Percentiles rank a stretch among this genome's conserved stretches.
These are phyloP conservation scores for Arthrobotrys iridis DNA, from an alignment of 2,329 filamentous ascomycete genomes.

Conservation along the genomic window DNA sequence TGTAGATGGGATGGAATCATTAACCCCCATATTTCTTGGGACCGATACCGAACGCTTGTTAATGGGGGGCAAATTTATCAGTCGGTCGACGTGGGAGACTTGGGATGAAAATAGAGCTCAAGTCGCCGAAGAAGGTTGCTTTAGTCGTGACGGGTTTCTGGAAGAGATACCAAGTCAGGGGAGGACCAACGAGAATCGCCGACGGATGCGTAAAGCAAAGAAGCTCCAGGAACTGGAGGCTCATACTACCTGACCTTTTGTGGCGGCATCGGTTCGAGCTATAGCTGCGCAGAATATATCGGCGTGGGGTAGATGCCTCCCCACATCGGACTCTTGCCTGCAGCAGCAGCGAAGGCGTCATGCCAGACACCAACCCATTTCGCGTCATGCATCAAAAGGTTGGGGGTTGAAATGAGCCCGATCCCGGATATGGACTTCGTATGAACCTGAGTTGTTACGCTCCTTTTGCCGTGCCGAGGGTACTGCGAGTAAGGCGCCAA, in stretches of 20 bases:
- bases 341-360: constrained; percentile 12
- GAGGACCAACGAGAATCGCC: constrained; percentile 38
- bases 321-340: constrained; percentile 28
- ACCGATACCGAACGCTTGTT: constrained; percentile 24
- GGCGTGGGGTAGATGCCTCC: constrained; percentile 33
- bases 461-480: constrained; percentile 13
- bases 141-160: constrained; percentile 41
- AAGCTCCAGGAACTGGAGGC: constrained; percentile 30
- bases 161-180: constrained; percentile 41
- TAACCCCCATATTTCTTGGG: constrained; percentile 26
- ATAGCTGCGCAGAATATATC: constrained; percentile 15
- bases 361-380: constrained; percentile 16
- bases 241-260: constrained; percentile 2
- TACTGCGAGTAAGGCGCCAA: constrained; percentile 35
- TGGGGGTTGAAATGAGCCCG: constrained; percentile 15
- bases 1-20: constrained; percentile 25
- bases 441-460: constrained; percentile 15
- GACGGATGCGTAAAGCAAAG: constrained; percentile 38
- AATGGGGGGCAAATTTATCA: constrained; percentile 31
- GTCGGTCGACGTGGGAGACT: constrained; percentile 35
- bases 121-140: constrained; percentile 38
- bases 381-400: constrained; percentile 23
- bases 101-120: constrained; percentile 33
- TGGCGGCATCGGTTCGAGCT: constrained; percentile 20
- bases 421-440: constrained; percentile 18